Conservation (phyloP, 495 filamentous ascomycete genomes). For the Beverwykella pulmonaria region DNA sequence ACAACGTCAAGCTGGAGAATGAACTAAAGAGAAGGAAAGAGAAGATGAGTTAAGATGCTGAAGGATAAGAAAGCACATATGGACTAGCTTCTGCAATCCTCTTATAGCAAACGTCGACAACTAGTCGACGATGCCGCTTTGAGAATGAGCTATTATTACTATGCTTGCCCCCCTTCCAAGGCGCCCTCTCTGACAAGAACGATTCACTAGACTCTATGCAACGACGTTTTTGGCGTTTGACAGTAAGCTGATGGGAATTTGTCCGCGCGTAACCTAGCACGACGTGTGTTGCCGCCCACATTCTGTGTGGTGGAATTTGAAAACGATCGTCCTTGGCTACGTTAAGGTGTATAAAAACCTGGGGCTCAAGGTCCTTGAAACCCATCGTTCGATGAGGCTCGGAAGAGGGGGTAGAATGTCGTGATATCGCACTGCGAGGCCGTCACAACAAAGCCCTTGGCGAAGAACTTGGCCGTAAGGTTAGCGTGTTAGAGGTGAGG, state of each 20-base stretch:
- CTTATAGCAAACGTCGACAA: neutral
- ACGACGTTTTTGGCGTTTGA: neutral
- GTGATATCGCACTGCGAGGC: constrained; percentile 1
- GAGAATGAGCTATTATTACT: neutral
- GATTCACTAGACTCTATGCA: constrained; percentile 9
- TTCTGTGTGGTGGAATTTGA: neutral
- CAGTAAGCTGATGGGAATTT: neutral
- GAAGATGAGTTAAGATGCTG: neutral
- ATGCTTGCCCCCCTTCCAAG: constrained; percentile 1
- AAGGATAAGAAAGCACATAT: constrained; percentile 2
- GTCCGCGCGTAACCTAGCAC: neutral
- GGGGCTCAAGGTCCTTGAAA: constrained; percentile 8
- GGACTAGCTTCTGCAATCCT: neutral
- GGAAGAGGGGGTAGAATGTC: neutral
- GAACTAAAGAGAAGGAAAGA: neutral
- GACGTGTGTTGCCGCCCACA: neutral
- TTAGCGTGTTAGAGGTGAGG: constrained; percentile 4
- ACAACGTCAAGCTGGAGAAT: constrained; percentile 17
- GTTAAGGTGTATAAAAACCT: constrained; percentile 11
- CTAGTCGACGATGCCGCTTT: neutral
- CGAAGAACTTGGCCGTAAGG: constrained; percentile 7
- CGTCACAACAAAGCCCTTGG: neutral
- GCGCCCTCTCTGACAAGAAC: constrained; percentile 1
- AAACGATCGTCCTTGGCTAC: constrained; percentile 9
- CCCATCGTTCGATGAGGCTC: neutral